Percentiles rank a stretch among this genome's conserved stretches.
These are phyloP conservation scores for Aspergillus hancockii DNA, from an alignment of 495 filamentous ascomycete genomes.

Conservation along the genomic window DNA sequence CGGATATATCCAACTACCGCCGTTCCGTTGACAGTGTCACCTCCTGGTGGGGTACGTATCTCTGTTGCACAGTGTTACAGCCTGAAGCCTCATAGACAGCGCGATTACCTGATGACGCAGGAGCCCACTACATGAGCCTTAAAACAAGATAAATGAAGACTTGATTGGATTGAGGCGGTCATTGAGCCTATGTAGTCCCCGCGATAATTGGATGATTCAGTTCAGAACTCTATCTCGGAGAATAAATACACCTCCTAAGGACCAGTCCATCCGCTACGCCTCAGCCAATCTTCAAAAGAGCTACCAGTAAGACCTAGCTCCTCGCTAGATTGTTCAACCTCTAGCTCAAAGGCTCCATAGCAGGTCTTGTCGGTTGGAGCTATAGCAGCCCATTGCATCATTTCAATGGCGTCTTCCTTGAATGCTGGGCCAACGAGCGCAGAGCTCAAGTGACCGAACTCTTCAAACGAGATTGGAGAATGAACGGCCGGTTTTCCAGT, in stretches of 20 bases:
- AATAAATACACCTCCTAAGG: neutral
- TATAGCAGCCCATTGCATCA: slow-evolving; percentile 27
- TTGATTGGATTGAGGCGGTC: too few relatives aligned
- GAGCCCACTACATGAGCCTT: too few relatives aligned
- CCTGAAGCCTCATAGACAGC: too few relatives aligned
- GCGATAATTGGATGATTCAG: too few relatives aligned
- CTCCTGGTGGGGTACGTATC: too few relatives aligned
- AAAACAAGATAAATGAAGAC: too few relatives aligned
- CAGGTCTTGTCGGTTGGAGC: slow-evolving; percentile 21
- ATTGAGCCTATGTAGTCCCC: too few relatives aligned
- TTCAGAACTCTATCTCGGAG: too few relatives aligned
- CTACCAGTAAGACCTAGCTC: slow-evolving; percentile 20
- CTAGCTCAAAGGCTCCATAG: slow-evolving; percentile 19
- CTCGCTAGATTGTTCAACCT: slow-evolving; percentile 13
- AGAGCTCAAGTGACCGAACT: slow-evolving; percentile 14
- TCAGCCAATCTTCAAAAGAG: slow-evolving; percentile 27
- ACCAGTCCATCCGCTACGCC: slow-evolving; percentile 16
- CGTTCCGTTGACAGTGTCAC: too few relatives aligned
- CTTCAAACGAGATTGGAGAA: slow-evolving; percentile 18
- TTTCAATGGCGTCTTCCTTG: slow-evolving; percentile 19
- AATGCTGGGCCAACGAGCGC: slow-evolving; percentile 14
- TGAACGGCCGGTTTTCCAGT: slow-evolving; percentile 17
- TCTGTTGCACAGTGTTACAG: too few relatives aligned
- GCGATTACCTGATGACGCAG: too few relatives aligned
- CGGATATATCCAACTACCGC: too few relatives aligned